Evolutionary conservation across 441 rosid species (phyloP), one percentile per base, ranked within the genome.

Genomic region (Gossypium gossypioides): DNA sequence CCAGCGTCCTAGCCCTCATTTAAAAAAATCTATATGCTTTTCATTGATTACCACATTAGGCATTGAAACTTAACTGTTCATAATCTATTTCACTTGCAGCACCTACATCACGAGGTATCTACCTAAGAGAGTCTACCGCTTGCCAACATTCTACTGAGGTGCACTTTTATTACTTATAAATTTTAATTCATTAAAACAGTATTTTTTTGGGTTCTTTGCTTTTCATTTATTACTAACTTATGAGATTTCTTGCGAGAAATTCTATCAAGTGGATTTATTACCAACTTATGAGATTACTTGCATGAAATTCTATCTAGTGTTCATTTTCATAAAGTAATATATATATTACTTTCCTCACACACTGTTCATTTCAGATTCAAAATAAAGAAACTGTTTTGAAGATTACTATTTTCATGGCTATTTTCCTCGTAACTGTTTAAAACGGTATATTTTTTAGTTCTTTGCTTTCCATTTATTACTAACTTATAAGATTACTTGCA

Each of bases 111-210:
- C 86, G 97, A 22, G 98, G 98, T 71, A 87, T 96, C 82, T 92
- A 96, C 84, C 83, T 96, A 74, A 87, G 98, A 86, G 97, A 96
- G 71, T 86, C 91, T 75, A 77, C 82, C 72, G 80, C 86, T 74
- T 86, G 96, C 84, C 80, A 72, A 75, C 92, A 85, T 73, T 82
- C 91, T 72, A 79, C 93, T 25, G 97, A 96, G 98, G 99, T 89
- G 76, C 71, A 81, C 48, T 69, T 80, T 68, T 68, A 19, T 40
- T 71, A 75, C 70, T 69, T 46, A 68, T 69, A 63, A 68, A 69
- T 42, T 63, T 15, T 13, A 29, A 15, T 76, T 48, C 34, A 51
- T 29, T 3, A 18, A 27, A 19, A 12, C n/a, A 19, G 18, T 34
- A 18, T 69, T 15, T 55, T 34, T 12, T 55, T 57, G 15, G 12